Evolutionary conservation across 2,329 filamentous ascomycete species (phyloP).

Genomic region (Malbranchea zuffiana): DNA sequence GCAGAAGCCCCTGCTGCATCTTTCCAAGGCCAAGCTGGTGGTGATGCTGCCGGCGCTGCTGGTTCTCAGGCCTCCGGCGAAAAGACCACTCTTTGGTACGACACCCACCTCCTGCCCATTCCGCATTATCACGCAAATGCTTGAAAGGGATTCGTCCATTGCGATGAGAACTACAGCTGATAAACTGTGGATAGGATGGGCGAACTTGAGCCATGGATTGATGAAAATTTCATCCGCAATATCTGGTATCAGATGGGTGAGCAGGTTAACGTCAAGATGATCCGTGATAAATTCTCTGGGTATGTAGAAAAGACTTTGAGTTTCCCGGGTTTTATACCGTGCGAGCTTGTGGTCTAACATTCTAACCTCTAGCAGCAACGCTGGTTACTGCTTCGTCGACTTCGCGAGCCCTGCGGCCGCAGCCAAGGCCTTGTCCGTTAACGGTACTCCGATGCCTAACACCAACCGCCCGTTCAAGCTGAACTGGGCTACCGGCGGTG

Average conservation of each 20-base stretch:
- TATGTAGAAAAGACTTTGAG: too few relatives aligned
- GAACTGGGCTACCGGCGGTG: conserved; percentile 97
- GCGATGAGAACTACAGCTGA: conserved; percentile 8
- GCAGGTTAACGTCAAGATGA: conserved; percentile 97
- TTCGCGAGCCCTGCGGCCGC: conserved; percentile 75
- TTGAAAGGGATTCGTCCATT: background rate
- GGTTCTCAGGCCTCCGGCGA: conserved; percentile 43
- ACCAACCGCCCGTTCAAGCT: conserved; percentile 93
- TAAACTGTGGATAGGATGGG: conserved; percentile 63
- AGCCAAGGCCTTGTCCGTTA: conserved; percentile 79
- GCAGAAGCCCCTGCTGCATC: conserved; percentile 45
- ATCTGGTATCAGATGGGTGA: conserved; percentile 91
- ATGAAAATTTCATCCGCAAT: conserved; percentile 95
- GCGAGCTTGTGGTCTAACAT: conserved; percentile 7
- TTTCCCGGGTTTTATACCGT: too few relatives aligned
- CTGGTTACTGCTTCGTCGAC: conserved; percentile 97
- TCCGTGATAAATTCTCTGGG: conserved; percentile 98
- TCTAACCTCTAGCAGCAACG: conserved; percentile 56
- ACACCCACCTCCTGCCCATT: conserved; percentile 10
- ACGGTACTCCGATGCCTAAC: conserved; percentile 83
- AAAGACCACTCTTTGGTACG: conserved; percentile 48
- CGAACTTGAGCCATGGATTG: conserved; percentile 97
- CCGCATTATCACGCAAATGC: too few relatives aligned
- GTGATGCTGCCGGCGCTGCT: conserved; percentile 32
- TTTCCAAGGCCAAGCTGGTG: conserved; percentile 40